phyloP scores from a whole-genome alignment of 78 protist genomes.

The Parvularia atlantis region DNA sequence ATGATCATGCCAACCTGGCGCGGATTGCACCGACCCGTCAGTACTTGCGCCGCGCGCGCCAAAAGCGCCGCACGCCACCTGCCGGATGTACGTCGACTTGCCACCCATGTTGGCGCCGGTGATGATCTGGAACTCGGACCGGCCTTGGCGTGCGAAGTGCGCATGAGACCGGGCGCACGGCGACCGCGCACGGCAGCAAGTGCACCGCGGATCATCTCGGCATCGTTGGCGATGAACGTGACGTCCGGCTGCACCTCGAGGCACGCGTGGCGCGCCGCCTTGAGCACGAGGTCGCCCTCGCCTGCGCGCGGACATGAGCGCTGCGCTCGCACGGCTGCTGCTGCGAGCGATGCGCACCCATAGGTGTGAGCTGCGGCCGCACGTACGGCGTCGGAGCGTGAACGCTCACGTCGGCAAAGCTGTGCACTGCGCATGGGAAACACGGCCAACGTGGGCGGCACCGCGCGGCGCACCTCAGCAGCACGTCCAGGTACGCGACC shows the following conservation, averaged over 20 bases:
- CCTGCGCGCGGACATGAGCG: neutral
- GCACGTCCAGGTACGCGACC: conserved; percentile 65
- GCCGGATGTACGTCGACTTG: conserved; percentile 74
- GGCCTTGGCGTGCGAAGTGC: neutral
- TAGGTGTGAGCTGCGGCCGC: conserved; percentile 43
- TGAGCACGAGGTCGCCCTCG: conserved; percentile 22
- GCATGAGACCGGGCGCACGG: neutral
- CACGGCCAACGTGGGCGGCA: conserved; percentile 33
- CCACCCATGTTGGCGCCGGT: conserved; percentile 91
- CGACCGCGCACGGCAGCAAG: neutral
- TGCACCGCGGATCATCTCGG: conserved; percentile 9
- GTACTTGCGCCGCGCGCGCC: neutral
- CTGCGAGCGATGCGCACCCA: neutral
- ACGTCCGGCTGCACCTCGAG: conserved; percentile 71
- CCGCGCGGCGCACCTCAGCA: conserved; percentile 7
- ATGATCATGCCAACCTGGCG: conserved; percentile 70
- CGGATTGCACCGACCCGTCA: neutral
- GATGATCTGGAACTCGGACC: conserved; percentile 50
- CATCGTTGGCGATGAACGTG: conserved; percentile 80
- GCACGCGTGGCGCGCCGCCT: conserved; percentile 81
- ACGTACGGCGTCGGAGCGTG: conserved; percentile 64
- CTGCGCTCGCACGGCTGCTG: neutral
- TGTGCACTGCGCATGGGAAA: neutral
- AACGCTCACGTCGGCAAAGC: conserved; percentile 53
- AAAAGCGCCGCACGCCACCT: conserved; percentile 25